Conservation (phyloP, 2,329 filamentous ascomycete species). For the Leptodontidium sp. region DNA sequence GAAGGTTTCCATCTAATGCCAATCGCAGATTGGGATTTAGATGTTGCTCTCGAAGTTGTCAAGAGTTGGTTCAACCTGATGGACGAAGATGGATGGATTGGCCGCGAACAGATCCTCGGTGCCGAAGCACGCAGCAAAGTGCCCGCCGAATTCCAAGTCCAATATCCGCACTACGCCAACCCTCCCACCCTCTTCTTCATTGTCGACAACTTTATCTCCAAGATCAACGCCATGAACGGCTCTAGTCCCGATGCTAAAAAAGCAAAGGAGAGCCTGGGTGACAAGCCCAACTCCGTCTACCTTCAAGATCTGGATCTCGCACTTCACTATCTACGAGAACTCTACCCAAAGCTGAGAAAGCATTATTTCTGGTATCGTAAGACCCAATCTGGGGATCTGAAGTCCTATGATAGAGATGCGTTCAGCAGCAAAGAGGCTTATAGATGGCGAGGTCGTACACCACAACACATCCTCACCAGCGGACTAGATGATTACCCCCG, state of each 20-base stretch:
- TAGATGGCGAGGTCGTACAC: constrained; percentile 90
- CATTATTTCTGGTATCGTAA: constrained; percentile 96
- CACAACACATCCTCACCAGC: constrained; percentile 87
- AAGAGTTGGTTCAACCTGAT: constrained; percentile 96
- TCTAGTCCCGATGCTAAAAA: constrained; percentile 54
- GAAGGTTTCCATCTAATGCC: constrained; percentile 95
- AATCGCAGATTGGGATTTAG: constrained; percentile 92
- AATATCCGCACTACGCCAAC: constrained; percentile 98
- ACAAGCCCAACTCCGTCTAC: constrained; percentile 66
- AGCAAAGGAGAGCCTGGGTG: constrained; percentile 52
- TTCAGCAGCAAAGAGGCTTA: constrained; percentile 93
- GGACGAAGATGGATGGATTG: constrained; percentile 98
- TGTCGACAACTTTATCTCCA: constrained; percentile 83
- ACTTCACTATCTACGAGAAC: constrained; percentile 73
- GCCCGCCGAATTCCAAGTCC: constrained; percentile 88
- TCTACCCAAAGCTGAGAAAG: constrained; percentile 87
- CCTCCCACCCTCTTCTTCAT: constrained; percentile 94
- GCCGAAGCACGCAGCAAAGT: constrained; percentile 94
- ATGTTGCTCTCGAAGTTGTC: constrained; percentile 85
- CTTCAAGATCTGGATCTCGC: constrained; percentile 73
- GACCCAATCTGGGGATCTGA: constrained; percentile 90
- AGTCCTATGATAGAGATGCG: constrained; percentile 87
- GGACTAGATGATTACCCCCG: constrained; percentile 97
- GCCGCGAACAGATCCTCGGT: constrained; percentile 93
- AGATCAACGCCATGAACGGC: constrained; percentile 66